These are phyloP conservation scores for Debaryomyces psychrophilus DNA, from an alignment of 1,139 yeast species.

Conservation along the genomic window DNA sequence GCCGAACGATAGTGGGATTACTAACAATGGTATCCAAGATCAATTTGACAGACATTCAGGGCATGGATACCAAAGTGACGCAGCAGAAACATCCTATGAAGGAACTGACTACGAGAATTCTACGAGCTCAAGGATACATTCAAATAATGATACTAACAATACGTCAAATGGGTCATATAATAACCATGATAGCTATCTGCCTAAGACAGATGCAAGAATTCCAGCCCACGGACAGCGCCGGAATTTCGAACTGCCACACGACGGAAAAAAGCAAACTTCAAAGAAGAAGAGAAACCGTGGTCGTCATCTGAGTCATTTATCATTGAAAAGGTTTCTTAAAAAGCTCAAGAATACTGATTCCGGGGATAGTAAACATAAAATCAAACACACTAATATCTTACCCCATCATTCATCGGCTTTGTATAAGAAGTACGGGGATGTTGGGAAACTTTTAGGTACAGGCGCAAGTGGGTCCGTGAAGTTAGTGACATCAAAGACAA, in stretches of 20 bases:
- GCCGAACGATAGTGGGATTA: neutral
- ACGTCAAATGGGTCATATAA: conserved; percentile 4
- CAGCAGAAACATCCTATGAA: neutral
- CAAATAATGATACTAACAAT: neutral
- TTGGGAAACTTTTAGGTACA: conserved; percentile 63
- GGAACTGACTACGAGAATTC: conserved; percentile 5
- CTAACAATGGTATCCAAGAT: conserved; percentile 8
- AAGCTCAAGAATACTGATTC: conserved; percentile 34
- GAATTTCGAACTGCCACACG: neutral
- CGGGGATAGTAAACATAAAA: conserved; percentile 6
- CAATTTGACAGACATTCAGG: conserved; percentile 7
- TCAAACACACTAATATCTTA: neutral
- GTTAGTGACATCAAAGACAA: conserved; percentile 51
- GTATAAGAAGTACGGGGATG: conserved; percentile 56
- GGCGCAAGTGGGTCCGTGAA: conserved; percentile 82
- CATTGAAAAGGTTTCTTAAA: conserved; percentile 43
- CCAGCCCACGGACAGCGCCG: neutral
- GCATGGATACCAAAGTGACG: conserved; percentile 5
- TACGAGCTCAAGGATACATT: neutral
- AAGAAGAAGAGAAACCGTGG: neutral
- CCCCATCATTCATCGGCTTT: conserved; percentile 23
- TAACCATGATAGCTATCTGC: neutral
- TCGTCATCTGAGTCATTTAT: conserved; percentile 28
- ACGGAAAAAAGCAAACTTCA: neutral
- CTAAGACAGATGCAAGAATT: neutral